These are phyloP conservation scores for Phytophthora nicotianae DNA, from an alignment of 352 stramenopile genomes.

Conservation along the genomic window DNA sequence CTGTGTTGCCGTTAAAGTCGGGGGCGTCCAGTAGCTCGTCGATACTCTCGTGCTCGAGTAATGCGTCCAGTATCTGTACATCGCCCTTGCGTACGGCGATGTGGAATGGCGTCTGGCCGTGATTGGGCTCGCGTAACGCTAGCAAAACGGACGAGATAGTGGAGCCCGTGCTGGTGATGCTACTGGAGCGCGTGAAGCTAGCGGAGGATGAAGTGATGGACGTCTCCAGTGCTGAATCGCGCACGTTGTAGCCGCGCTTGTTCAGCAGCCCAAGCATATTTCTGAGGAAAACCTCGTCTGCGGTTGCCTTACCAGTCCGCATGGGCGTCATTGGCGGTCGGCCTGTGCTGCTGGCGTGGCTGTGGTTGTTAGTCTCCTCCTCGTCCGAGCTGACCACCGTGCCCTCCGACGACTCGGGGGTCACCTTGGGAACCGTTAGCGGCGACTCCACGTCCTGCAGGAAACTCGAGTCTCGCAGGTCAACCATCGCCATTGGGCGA, in stretches of 20 bases:
- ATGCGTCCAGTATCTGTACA: constrained; percentile 67
- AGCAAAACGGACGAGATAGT: constrained; percentile 73
- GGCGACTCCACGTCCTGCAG: constrained; percentile 26
- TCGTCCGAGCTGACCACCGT: constrained; percentile 29
- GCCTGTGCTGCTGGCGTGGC: constrained; percentile 10
- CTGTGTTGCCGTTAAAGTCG: constrained; percentile 84
- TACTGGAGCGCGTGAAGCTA: constrained; percentile 45
- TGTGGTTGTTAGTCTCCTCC: constrained; percentile 26
- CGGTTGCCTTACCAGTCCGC: constrained; percentile 22
- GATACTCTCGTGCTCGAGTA: constrained; percentile 71
- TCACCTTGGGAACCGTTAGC: constrained; percentile 1
- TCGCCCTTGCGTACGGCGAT: constrained; percentile 82
- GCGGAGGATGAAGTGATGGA: constrained; percentile 57
- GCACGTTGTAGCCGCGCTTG: constrained; percentile 85
- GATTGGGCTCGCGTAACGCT: constrained; percentile 70
- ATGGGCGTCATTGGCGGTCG: constrained; percentile 22
- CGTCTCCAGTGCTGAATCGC: constrained; percentile 62
- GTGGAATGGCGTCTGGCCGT: constrained; percentile 79
- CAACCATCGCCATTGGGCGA: constrained; percentile 8
- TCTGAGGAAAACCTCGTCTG: constrained; percentile 70
- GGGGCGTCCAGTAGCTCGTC: constrained; percentile 72
- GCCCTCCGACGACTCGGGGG: constrained; percentile 19
- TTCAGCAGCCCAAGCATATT: constrained; percentile 81
- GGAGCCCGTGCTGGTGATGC: constrained; percentile 64
- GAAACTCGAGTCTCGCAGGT: constrained; percentile 28